Percentiles rank a stretch among this genome's conserved stretches.
Evolutionary conservation across 441 rosid genomes (phyloP).

Genomic region (Populus trichocarpa): DNA sequence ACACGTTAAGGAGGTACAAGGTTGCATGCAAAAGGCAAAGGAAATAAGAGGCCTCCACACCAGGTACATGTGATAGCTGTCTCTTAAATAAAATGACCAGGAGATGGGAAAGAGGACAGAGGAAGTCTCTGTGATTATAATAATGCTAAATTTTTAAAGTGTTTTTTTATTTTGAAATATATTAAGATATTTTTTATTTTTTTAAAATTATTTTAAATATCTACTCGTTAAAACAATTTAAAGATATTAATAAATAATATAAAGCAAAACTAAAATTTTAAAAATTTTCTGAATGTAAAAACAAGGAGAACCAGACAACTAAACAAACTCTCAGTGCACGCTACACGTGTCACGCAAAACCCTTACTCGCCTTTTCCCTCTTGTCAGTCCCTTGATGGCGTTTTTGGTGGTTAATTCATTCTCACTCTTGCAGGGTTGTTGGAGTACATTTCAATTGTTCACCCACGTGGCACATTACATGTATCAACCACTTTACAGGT

Average conservation of each 20-base stretch:
- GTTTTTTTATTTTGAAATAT: no score
- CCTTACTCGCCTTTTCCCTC: neutral
- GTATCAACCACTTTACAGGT: neutral
- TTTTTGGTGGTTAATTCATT: slow-evolving; percentile 4
- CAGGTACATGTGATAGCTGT: slow-evolving; percentile 27
- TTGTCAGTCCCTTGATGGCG: neutral
- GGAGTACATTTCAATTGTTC: slow-evolving; percentile 14
- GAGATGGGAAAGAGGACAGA: neutral
- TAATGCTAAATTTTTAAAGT: no score
- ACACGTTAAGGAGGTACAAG: slow-evolving; percentile 18
- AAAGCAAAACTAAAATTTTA: no score
- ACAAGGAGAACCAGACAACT: neutral
- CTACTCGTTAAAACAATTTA: no score
- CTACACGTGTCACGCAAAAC: neutral
- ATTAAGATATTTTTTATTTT: no score
- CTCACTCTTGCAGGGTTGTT: slow-evolving; percentile 20
- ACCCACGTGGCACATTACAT: slow-evolving; percentile 8
- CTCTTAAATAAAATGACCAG: slow-evolving; percentile 16
- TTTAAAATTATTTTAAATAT: no score
- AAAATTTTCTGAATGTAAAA: no score
- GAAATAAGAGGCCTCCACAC: slow-evolving; percentile 1
- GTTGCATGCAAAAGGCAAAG: slow-evolving; percentile 19
- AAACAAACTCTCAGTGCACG: slow-evolving; percentile 9
- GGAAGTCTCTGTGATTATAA: no score
- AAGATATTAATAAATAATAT: no score